Base-by-base conservation (phyloP, 2,329 filamentous ascomycete genomes). In the Knufia petricola region DNA sequence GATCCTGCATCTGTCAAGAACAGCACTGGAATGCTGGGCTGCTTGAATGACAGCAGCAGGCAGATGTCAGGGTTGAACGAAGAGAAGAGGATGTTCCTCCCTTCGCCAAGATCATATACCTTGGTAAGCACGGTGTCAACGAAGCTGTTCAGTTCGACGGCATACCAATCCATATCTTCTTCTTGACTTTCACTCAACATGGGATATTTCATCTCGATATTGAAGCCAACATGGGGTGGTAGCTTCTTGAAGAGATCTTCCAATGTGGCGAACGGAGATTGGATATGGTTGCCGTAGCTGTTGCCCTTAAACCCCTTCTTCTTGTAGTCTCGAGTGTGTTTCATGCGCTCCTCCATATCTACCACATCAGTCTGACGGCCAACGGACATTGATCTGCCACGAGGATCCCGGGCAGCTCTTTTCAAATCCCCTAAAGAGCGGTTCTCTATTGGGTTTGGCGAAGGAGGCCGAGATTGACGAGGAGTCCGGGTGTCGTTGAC, bases 181-280 rank as follows among this genome's bases (percentile, higher is more conserved):
- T 94, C 86, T 65, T 95, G 87, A 50, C 81, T 87, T 72, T 98
- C 94, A 64, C 90, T 84, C 36, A 98, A 78, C 89, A 96, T 96
- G 3, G 92, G 92, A 63, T 98, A 98, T 69, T 98, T 96, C 77
- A 98, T 85, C 71, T 98, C 92, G 58, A 98, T 94, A 67, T 98
- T 96, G 76, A 98, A 98, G 12, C 92, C 89, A 19, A 94, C 85
- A 12, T 79, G 75, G 54, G 84, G 77, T 0, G 88, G 87, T 0
- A 98, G 71, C 61, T 89, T 83, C 59, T 79, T 78, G 69, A 98
- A 95, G 63, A 96, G 81, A 53, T 95, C 87, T 65, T 95, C 88
- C 3, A 98, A 74, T 0, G 92, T 98, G 6, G 90, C 89, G 68
- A 98, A 98, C 0, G 90, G 88, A 0, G 86, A 87, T 64, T 96